These are phyloP conservation scores for Helenozyma baotianmanensis DNA, from an alignment of 805 yeast species.

Conservation along the genomic window DNA sequence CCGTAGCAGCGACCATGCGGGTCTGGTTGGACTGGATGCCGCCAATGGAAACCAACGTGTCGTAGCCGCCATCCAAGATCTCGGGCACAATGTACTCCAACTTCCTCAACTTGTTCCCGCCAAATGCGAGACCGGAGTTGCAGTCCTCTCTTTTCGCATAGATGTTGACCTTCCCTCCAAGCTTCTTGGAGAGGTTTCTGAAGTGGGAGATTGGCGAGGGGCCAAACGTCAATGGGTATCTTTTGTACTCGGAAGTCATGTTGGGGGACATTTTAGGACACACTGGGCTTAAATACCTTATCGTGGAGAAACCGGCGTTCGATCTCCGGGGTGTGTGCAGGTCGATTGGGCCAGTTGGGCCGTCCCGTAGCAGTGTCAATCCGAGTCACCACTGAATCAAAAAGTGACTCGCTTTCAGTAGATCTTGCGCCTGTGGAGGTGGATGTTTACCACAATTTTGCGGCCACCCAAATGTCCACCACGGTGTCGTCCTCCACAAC, in stretches of 20 bases:
- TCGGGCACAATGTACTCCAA: conserved; percentile 6
- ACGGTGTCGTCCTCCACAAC: conserved; percentile 49
- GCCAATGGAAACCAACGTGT: conserved; percentile 4
- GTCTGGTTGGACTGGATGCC: conserved; percentile 6
- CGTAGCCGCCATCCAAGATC: conserved; percentile 4
- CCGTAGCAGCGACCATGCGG: conserved; percentile 5
- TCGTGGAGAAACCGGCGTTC: too few species aligned
- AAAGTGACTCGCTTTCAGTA: too few species aligned
- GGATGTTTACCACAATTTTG: conserved; percentile 10
- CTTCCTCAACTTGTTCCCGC: conserved; percentile 5
- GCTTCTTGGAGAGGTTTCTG: conserved; percentile 3
- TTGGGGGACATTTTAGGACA: too few species aligned
- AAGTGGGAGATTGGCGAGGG: conserved; percentile 4
- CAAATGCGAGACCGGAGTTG: conserved; percentile 6
- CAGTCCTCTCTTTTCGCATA: conserved; percentile 6
- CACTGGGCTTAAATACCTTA: too few species aligned
- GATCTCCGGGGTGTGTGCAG: too few species aligned
- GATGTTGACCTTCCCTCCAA: conserved; percentile 5
- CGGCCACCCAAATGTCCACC: conserved; percentile 63
- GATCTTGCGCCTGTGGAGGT: too few species aligned
- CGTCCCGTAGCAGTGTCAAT: too few species aligned
- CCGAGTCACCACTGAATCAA: too few species aligned
- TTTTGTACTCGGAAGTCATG: conserved; percentile 3
- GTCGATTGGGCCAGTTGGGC: too few species aligned
- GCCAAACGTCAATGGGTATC: conserved; percentile 4